Base-by-base conservation (phyloP, 2,329 filamentous ascomycete genomes). In the Aspergillus aculeatinus region DNA sequence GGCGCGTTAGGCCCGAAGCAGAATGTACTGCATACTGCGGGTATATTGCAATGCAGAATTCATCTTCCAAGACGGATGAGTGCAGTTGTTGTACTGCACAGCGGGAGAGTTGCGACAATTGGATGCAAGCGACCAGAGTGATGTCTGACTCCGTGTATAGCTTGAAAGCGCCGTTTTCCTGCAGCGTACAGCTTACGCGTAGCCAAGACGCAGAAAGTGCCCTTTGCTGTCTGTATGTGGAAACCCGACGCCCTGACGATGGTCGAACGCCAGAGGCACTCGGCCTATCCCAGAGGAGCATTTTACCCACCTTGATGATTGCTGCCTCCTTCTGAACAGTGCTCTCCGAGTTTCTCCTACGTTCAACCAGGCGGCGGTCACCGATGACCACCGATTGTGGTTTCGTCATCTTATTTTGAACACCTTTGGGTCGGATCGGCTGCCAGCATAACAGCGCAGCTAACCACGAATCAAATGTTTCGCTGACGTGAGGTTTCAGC, bases 31-130 rank as follows among this genome's bases (percentile, higher is more conserved):
- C 88, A 76, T 99, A 98, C 63, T 94, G 93, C 16, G 95, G 94
- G 71, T 97, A 97, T 51, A 99, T 94, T 55, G 91, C 93, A 64
- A 99, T 90, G 78, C 93, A 98, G 71, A 91, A 95, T 61, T 97
- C 92, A 74, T 95, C 91, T 65, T 96, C 92, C 48, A 99, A 78
- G 9, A 99, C 94, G 5, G 93, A 96, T 55, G 87, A 87, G 74
- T 98, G 92, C 55, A 99, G 81, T 67, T 93, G 87, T 74, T 99
- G 95, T 55, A 99, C 88, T 9, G 94, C 92, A 73, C 90, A 95
- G 57, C 95, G 86, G 19, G 92, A 95, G 7, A 99, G 82, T 69
- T 96, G 91, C 12, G 92, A 91, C 5, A 99, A 82, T 68, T 96
- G 92, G 55, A 98, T 89, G 51, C 92, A 86, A 29, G 90, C 90